These are phyloP conservation scores for Combretum micranthum DNA, from an alignment of 345 rosid species.

Conservation along the genomic window DNA sequence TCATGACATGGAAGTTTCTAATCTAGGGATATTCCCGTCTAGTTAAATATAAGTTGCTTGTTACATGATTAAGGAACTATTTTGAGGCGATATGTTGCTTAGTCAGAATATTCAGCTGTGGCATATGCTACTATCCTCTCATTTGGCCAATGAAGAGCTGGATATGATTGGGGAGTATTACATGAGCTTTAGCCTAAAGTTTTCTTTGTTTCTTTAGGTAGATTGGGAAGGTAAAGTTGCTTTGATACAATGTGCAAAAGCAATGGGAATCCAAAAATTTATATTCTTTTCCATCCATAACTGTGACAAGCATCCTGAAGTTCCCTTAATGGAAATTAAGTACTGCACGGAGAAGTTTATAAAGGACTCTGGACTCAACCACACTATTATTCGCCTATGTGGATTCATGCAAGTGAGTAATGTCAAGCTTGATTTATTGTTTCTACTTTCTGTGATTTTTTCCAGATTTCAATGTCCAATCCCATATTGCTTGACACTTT, in stretches of 20 bases:
- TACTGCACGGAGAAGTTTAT: constrained; percentile 92
- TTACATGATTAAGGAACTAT: too few species aligned
- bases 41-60: too few species aligned
- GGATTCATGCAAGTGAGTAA: constrained; percentile 91
- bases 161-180: background rate
- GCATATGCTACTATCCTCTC: too few species aligned
- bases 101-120: too few species aligned
- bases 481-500: too few species aligned
- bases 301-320: constrained; percentile 97
- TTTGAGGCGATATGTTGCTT: too few species aligned
- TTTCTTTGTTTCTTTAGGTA: constrained; percentile 62
- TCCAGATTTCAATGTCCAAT: too few species aligned
- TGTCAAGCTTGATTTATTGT: background rate
- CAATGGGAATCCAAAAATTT: constrained; percentile 94
- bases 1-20: too few species aligned
- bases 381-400: constrained; percentile 63
- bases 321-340: constrained; percentile 94
- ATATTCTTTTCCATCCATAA: constrained; percentile 90
- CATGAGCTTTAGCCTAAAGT: background rate
- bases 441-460: too few species aligned
- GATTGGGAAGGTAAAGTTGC: constrained; percentile 99
- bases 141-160: too few species aligned
- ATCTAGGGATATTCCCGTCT: too few species aligned
- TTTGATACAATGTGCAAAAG: constrained; percentile 92
- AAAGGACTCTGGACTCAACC: constrained; percentile 64